Base-by-base conservation (phyloP, 495 filamentous ascomycete genomes). In the Sphaerosporella brunnea region DNA sequence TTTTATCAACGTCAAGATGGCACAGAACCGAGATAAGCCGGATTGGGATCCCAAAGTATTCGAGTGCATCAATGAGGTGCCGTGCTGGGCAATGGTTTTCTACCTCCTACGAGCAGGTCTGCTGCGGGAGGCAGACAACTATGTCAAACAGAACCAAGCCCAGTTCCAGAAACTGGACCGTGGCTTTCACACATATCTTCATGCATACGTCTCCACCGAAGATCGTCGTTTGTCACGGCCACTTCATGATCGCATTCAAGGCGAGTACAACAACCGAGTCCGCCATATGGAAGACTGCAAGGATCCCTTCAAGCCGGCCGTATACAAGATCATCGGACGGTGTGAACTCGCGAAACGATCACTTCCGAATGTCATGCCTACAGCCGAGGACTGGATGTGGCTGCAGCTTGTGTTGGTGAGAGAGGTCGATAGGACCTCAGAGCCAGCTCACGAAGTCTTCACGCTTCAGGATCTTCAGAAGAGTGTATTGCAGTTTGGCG, bases 371-470 rank as follows among this genome's bases (percentile, higher is more conserved):
- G 70, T 96, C 15, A 78, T 74, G 46, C 80, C 80, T 47, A 79
- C 75, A 20, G 77, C 93, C 38, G 83, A 93, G 54, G 92, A 96
- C 61, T 96, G 85, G 84, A 78, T 92, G 63, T 99, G 90, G 90
- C 65, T 99, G 48, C 90, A 96, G 61, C 84, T 96, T 63, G 81
- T 75, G 54, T 77, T 99, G 36, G 85, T 87, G 13, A 70, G 92
- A 45, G 90, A 99, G 59, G 77, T 80, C 46, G 84, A 84, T 56
- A 76, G 81, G 45, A 72, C 76, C 8, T 77, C 84, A 44, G 87
- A 95, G 59, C 75, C 80, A 42, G 84, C 88, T 10, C 78, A 79
- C 39, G 87, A 96, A 58, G 74, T 82, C 10, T 95, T 92, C 63
- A 86, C 84, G 15, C 71, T 99, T 10, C 74, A 78, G 43, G 83